These are phyloP conservation scores for Rugonectria rugulosa DNA, from an alignment of 2,329 filamentous ascomycete genomes.

Conservation along the genomic window DNA sequence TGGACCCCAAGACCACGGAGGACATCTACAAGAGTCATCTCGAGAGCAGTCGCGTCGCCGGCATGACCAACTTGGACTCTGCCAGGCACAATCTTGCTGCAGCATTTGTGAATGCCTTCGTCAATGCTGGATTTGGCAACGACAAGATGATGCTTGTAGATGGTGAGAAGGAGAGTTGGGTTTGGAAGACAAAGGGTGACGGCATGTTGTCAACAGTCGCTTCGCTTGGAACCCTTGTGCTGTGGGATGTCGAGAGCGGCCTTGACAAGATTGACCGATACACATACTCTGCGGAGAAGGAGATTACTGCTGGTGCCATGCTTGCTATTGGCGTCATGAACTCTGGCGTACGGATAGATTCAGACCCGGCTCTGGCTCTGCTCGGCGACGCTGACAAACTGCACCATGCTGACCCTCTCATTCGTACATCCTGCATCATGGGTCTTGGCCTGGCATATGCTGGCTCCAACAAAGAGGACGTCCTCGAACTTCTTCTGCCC, in stretches of 20 bases:
- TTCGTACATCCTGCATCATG: constrained; percentile 90
- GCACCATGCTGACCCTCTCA: constrained; percentile 76
- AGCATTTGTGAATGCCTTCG: constrained; percentile 95
- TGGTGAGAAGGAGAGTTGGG: constrained; percentile 89
- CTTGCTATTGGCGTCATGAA: constrained; percentile 96
- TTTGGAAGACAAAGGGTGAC: constrained; percentile 99
- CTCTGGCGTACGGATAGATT: constrained; percentile 87
- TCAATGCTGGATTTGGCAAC: constrained; percentile 92
- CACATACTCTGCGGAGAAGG: constrained; percentile 81
- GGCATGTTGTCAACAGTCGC: constrained; percentile 97
- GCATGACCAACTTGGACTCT: constrained; percentile 93
- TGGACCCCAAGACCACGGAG: constrained; percentile 95
- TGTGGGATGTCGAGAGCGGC: constrained; percentile 93
- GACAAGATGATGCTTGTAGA: constrained; percentile 98
- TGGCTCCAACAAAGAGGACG: constrained; percentile 88
- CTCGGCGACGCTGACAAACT: constrained; percentile 83
- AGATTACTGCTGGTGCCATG: constrained; percentile 88
- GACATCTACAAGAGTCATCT: constrained; percentile 99
- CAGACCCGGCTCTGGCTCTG: constrained; percentile 88
- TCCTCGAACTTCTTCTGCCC: constrained; percentile 85
- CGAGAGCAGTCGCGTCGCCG: constrained; percentile 91
- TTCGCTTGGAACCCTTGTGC: constrained; percentile 86
- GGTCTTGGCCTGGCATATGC: constrained; percentile 94
- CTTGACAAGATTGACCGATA: constrained; percentile 95
- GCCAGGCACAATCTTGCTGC: constrained; percentile 95